These are phyloP conservation scores for Neoboletus brunneissimus DNA, from an alignment of 768 basidiomycete genomes.

Conservation along the genomic window DNA sequence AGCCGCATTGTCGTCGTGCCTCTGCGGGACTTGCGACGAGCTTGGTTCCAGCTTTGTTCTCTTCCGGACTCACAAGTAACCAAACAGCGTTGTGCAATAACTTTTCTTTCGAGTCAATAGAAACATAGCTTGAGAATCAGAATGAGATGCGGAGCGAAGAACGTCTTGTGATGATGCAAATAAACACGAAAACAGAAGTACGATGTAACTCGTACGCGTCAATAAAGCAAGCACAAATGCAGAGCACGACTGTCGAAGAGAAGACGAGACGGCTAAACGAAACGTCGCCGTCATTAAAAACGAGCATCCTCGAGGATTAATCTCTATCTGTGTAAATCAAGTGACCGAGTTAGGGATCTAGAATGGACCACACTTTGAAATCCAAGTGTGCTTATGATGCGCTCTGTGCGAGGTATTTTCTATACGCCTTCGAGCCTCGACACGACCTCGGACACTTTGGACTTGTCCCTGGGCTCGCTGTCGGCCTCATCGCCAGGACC, in stretches of 20 bases:
- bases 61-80: neutral
- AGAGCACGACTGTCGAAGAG: neutral
- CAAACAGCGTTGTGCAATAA: neutral
- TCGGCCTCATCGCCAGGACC: slow-evolving; percentile 27
- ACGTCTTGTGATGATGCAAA: neutral
- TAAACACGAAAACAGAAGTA: slow-evolving; percentile 1
- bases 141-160: slow-evolving; percentile 5
- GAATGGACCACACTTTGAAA: neutral
- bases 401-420: neutral
- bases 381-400: neutral
- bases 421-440: slow-evolving; percentile 29
- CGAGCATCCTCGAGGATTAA: neutral
- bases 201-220: neutral
- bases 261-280: neutral
- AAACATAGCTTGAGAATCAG: neutral
- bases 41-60: neutral
- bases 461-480: slow-evolving; percentile 48
- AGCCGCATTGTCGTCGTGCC: neutral
- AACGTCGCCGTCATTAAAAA: neutral
- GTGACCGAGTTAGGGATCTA: neutral
- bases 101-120: neutral
- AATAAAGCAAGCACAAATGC: neutral
- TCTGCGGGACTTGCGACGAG: neutral
- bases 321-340: neutral
- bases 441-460: slow-evolving; percentile 42